Conservation (phyloP, 805 yeast genomes). For the Myxozyma neglecta region DNA sequence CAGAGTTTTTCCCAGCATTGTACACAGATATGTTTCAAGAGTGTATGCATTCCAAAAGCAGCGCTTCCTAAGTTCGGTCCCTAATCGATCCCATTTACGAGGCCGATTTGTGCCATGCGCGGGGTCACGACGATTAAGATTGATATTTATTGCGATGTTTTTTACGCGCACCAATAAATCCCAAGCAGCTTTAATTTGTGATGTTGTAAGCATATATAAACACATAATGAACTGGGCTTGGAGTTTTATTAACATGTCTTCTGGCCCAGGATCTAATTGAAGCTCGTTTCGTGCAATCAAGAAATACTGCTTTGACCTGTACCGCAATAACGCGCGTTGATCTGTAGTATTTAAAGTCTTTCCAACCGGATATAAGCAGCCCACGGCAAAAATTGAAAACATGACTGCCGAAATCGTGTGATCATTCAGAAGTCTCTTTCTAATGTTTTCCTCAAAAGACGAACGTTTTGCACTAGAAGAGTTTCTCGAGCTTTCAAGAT, state of each 20-base stretch:
- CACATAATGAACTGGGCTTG: slow-evolving; percentile 26
- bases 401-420: slow-evolving; percentile 18
- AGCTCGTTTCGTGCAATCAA: slow-evolving; percentile 24
- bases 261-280: background rate
- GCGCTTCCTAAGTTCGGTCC: slow-evolving; percentile 19
- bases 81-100: slow-evolving; percentile 3
- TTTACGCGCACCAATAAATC: slow-evolving; percentile 15
- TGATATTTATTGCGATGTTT: slow-evolving; percentile 16
- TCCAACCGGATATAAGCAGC: slow-evolving; percentile 23
- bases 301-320: slow-evolving; percentile 14
- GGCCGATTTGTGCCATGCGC: slow-evolving; percentile 1
- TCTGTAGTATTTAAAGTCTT: background rate
- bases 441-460: background rate
- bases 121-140: slow-evolving; percentile 16
- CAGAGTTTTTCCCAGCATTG: slow-evolving; percentile 29
- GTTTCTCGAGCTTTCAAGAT: background rate
- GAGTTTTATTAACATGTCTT: slow-evolving; percentile 13
- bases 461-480: background rate
- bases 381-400: slow-evolving; percentile 24
- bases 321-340: slow-evolving; percentile 2
- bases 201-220: slow-evolving; percentile 18
- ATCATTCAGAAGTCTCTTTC: slow-evolving; percentile 13
- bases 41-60: slow-evolving; percentile 27
- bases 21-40: slow-evolving; percentile 26
- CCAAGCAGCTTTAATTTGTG: slow-evolving; percentile 26